Base-by-base conservation (phyloP, 169 alveolate genomes). In the Eimeria sp. region DNA sequence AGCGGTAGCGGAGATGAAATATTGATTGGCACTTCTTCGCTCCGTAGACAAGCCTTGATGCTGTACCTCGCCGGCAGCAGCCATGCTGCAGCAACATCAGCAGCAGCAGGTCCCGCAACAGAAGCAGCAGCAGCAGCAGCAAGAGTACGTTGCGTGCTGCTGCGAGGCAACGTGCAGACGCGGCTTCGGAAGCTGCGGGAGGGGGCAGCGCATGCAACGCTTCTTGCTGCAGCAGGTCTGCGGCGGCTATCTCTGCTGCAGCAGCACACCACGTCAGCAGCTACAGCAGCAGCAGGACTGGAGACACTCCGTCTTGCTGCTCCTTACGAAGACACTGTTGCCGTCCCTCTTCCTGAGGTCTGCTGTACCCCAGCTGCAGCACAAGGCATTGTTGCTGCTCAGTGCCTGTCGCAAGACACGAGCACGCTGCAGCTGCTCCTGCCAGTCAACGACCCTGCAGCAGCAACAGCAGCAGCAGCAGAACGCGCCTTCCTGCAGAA, bases 101-200 rank as follows among this genome's bases (percentile, higher is more conserved):
- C 30, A 18, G 10, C 72, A 61, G 10, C 72, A 61, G 83, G 51
- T 27, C n/a, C 51, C 0, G 83, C 83, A 73, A 49, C 54, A 73
- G 83, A 27, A 70, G 83, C 83, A 73, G 51, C 51, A 27, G 83
- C 83, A 73, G 83, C 83, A 73, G 83, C 83, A 43, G 75, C 95
- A 4, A 20, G 20, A 49, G 83, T 96, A 72, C 72, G 70, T 45
- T 84, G 95, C 47, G 96, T 96, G 76, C 93, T 90, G 89, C 94
- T 96, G 95, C 90, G 97, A 4, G 97, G 97, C 83, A 96, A 96
- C 47, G 97, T 96, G 93, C 97, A 95, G 90, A 96, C 97, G 43
- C 95, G 97, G 47, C 78, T 95, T 87, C 43, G 84, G 76, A 51
- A 83, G 51, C 75, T 96, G 92, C 87, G 91, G 91, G 96, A 94